A percentile compares a stretch with the other conserved stretches of the same genome.
Evolutionary conservation across 2,329 filamentous ascomycete genomes (phyloP).

Genomic region (Trichocomaceae sp.): DNA sequence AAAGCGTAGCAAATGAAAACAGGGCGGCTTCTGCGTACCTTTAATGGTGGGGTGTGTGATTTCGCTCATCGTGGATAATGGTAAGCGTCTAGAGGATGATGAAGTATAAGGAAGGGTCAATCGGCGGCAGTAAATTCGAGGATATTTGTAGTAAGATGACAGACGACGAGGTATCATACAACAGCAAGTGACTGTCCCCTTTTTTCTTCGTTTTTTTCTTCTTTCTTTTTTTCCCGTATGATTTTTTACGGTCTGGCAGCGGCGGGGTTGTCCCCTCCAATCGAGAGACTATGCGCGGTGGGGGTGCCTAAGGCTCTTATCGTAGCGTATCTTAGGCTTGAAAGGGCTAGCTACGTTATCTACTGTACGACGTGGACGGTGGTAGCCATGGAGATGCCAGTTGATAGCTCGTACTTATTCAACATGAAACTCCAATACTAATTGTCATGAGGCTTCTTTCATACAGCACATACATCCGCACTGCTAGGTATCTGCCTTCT

Average conservation of each 20-base stretch:
- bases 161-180: conserved; percentile 8
- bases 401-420: too few relatives aligned
- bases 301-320: neutral
- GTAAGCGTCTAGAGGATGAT: conserved; percentile 10
- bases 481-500: too few relatives aligned
- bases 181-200: neutral
- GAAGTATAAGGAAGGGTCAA: conserved; percentile 8
- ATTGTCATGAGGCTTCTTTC: too few relatives aligned
- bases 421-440: too few relatives aligned
- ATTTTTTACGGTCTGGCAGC: neutral
- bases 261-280: neutral
- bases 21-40: conserved; percentile 42
- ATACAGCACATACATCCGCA: too few relatives aligned
- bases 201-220: neutral
- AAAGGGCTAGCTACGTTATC: too few relatives aligned
- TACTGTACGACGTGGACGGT: too few relatives aligned
- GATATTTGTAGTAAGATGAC: neutral
- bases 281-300: neutral
- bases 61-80: conserved; percentile 54
- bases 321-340: too few relatives aligned
- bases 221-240: neutral
- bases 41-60: conserved; percentile 72
- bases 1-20: neutral
- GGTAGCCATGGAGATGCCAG: neutral
- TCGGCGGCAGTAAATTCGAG: conserved; percentile 6